phyloP scores from a whole-genome alignment of 495 filamentous ascomycete species.

The Aspergillus incahuasiensis region DNA sequence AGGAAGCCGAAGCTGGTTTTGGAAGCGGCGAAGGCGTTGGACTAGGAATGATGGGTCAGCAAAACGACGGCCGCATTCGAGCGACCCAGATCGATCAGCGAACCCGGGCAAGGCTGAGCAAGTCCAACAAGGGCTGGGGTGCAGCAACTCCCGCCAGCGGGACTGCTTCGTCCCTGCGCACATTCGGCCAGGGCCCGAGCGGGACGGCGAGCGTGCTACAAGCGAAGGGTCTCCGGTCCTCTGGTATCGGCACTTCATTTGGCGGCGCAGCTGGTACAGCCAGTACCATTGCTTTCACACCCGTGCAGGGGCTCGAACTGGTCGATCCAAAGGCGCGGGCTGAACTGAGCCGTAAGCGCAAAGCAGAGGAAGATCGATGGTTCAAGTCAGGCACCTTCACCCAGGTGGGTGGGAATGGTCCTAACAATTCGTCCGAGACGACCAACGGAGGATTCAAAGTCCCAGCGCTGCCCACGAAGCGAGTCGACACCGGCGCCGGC shows the following conservation, averaged over 20 bases:
- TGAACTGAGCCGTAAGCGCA: conserved; percentile 76
- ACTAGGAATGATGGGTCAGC: conserved; percentile 89
- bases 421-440: conserved; percentile 15
- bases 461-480: conserved; percentile 44
- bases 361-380: conserved; percentile 91
- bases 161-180: conserved; percentile 70
- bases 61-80: conserved; percentile 81
- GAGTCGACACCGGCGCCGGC: conserved; percentile 39
- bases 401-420: conserved; percentile 60
- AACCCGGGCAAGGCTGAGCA: conserved; percentile 85
- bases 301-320: conserved; percentile 90
- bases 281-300: conserved; percentile 86
- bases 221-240: conserved; percentile 66
- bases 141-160: conserved; percentile 58
- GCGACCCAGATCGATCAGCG: conserved; percentile 87
- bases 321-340: conserved; percentile 90
- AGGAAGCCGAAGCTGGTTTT: conserved; percentile 92
- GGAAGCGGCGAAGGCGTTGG: conserved; percentile 80
- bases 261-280: conserved; percentile 64
- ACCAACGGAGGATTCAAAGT: conserved; percentile 49
- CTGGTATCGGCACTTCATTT: conserved; percentile 67
- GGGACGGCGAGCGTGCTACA: conserved; percentile 64
- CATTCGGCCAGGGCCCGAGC: conserved; percentile 60
- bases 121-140: conserved; percentile 96
- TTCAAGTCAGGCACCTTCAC: conserved; percentile 96